These are phyloP conservation scores for Schizophyllum commune DNA, from an alignment of 1,284 basidiomycete species.

Conservation along the genomic window DNA sequence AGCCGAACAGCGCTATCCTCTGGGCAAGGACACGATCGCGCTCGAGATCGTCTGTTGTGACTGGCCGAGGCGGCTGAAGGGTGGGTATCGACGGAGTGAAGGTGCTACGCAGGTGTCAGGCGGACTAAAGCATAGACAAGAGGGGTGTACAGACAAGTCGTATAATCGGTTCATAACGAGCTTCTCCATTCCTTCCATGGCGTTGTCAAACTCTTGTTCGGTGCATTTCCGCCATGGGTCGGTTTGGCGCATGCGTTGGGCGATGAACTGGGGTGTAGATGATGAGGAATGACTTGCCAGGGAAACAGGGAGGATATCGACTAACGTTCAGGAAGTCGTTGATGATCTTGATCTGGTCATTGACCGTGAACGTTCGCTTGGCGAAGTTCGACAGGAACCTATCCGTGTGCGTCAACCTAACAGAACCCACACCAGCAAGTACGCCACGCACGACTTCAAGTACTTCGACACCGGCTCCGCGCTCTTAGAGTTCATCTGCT, in stretches of 20 bases:
- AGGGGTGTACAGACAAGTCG: slow-evolving; percentile 61
- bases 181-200: slow-evolving; percentile 99
- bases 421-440: neutral
- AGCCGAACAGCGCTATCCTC: slow-evolving; percentile 86
- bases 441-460: slow-evolving; percentile 69
- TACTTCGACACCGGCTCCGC: slow-evolving; percentile 90
- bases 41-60: slow-evolving; percentile 93
- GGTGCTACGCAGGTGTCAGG: slow-evolving; percentile 44
- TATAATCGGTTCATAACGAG: slow-evolving; percentile 98
- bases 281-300: slow-evolving; percentile 4
- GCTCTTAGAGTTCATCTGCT: slow-evolving; percentile 79
- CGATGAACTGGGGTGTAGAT: slow-evolving; percentile 63
- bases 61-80: slow-evolving; percentile 62
- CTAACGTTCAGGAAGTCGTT: slow-evolving; percentile 84
- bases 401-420: neutral
- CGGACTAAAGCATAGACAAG: slow-evolving; percentile 1
- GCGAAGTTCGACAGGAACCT: slow-evolving; percentile 90
- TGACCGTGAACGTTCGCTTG: slow-evolving; percentile 81
- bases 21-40: slow-evolving; percentile 87
- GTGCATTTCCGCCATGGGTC: slow-evolving; percentile 77
- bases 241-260: slow-evolving; percentile 75
- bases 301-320: slow-evolving; percentile 2
- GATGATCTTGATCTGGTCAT: slow-evolving; percentile 90
- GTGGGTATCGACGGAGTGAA: slow-evolving; percentile 78
- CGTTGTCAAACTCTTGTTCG: slow-evolving; percentile 90